These are phyloP conservation scores for Coniophora puteana DNA, from an alignment of 1,284 basidiomycete species.

Conservation along the genomic window DNA sequence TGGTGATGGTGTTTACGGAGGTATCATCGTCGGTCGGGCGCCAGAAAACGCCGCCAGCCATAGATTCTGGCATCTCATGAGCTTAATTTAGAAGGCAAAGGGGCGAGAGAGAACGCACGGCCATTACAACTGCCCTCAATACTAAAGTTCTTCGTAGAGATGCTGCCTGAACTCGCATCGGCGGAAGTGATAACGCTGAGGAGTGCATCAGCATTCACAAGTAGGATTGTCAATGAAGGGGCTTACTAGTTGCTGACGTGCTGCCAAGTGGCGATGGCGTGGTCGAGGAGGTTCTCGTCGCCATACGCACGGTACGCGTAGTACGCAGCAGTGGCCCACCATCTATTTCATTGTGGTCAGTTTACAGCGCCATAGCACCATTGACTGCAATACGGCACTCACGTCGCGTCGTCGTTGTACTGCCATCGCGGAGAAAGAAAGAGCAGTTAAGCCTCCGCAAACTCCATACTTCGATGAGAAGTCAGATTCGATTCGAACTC, in stretches of 20 bases:
- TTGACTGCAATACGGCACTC: no score
- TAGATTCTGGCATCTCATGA: constrained; percentile 28
- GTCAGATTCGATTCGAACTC: no score
- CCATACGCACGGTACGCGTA: constrained; percentile 45
- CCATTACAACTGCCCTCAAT: constrained; percentile 39
- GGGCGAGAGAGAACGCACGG: constrained; percentile 21
- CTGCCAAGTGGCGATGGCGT: constrained; percentile 47
- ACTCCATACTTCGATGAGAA: no score
- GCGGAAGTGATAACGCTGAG: constrained; percentile 40
- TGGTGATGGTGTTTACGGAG: constrained; percentile 43
- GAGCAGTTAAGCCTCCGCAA: neutral
- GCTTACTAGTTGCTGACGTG: constrained; percentile 42
- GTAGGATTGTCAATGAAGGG: neutral
- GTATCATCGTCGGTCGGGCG: constrained; percentile 37
- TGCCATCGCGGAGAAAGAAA: neutral
- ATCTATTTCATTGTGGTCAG: no score
- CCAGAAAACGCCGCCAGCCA: constrained; percentile 52
- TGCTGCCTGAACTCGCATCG: constrained; percentile 31
- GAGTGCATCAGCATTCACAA: neutral
- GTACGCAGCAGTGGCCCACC: constrained; percentile 50
- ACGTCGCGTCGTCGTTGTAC: constrained; percentile 11
- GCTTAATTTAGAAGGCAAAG: neutral
- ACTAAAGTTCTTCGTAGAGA: constrained; percentile 36
- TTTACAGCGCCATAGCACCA: no score
- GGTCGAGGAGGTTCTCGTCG: constrained; percentile 34